Conservation (phyloP, 331 rosid genomes). For the Pyrus hybrid region DNA sequence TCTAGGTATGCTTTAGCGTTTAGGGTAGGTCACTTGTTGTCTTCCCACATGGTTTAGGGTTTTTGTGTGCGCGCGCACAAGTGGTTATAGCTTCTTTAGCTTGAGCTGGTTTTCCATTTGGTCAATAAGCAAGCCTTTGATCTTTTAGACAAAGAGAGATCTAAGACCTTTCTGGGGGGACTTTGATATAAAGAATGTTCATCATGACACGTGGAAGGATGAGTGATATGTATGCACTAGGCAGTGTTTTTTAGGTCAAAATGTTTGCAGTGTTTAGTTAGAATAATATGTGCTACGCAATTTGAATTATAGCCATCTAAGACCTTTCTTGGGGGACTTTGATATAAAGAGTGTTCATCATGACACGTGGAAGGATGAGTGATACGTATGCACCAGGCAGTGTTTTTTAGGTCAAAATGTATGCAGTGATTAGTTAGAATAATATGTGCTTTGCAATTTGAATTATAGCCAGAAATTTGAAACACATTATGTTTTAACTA, state of each 20-base stretch:
- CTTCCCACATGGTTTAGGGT: conserved; percentile 27
- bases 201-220: too few relatives aligned
- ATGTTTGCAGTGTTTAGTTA: background rate
- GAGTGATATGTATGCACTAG: too few relatives aligned
- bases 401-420: too few relatives aligned
- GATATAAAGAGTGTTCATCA: too few relatives aligned
- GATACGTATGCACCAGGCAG: too few relatives aligned
- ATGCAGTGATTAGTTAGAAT: background rate
- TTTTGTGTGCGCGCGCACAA: background rate
- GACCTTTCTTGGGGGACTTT: too few relatives aligned
- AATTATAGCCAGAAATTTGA: background rate
- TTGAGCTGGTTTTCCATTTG: background rate
- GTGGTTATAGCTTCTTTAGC: background rate
- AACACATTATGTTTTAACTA: too few relatives aligned
- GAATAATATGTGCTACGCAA: too few relatives aligned
- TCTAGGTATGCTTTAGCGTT: conserved; percentile 10
- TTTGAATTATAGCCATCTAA: too few relatives aligned
- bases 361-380: too few relatives aligned
- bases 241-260: too few relatives aligned
- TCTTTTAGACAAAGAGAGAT: background rate
- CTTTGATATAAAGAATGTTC: too few relatives aligned
- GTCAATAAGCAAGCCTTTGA: background rate
- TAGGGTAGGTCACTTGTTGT: conserved; percentile 20
- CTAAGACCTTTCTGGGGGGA: background rate
- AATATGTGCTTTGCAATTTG: background rate